phyloP scores from a whole-genome alignment of 2,329 filamentous ascomycete genomes.

The Xylariaceae sp. region DNA sequence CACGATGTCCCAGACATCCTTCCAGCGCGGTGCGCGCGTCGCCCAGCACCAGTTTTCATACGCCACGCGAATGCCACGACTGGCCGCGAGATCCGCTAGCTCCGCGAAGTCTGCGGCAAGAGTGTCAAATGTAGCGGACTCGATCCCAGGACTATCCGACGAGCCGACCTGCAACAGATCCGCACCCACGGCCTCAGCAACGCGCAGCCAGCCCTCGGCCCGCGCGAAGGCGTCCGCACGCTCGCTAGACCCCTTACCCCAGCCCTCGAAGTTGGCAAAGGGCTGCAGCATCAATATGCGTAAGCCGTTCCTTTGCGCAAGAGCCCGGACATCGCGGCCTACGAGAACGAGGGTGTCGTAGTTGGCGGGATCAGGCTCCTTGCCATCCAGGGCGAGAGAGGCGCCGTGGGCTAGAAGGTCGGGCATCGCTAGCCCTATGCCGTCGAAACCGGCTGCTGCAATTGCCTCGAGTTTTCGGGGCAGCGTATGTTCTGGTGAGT shows the following conservation, averaged over 20 bases:
- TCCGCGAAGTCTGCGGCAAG: constrained; percentile 60
- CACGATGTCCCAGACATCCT: constrained; percentile 66
- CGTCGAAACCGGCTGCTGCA: constrained; percentile 56
- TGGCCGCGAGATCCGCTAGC: constrained; percentile 58
- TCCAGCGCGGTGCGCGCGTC: constrained; percentile 65
- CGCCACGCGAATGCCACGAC: constrained; percentile 57
- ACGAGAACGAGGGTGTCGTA: constrained; percentile 55
- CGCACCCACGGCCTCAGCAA: constrained; percentile 67
- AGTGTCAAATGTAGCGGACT: constrained; percentile 42
- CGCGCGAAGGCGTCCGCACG: constrained; percentile 59
- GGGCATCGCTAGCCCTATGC: constrained; percentile 69
- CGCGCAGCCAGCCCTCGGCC: constrained; percentile 62
- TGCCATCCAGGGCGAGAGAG: constrained; percentile 40
- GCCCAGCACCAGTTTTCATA: constrained; percentile 86
- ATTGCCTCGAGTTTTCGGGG: constrained; percentile 60
- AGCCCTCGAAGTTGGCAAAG: constrained; percentile 74
- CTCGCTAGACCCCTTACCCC: constrained; percentile 55
- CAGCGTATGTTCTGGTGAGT: constrained; percentile 43
- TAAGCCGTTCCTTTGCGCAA: constrained; percentile 53
- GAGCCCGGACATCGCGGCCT: constrained; percentile 48
- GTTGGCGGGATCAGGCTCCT: constrained; percentile 52
- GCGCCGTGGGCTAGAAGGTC: constrained; percentile 64
- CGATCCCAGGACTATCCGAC: constrained; percentile 59
- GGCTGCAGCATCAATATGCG: constrained; percentile 70
- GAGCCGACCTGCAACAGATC: constrained; percentile 67